Evolutionary conservation across 768 basidiomycete species (phyloP).

Genomic region (Suillus subalutaceus): DNA sequence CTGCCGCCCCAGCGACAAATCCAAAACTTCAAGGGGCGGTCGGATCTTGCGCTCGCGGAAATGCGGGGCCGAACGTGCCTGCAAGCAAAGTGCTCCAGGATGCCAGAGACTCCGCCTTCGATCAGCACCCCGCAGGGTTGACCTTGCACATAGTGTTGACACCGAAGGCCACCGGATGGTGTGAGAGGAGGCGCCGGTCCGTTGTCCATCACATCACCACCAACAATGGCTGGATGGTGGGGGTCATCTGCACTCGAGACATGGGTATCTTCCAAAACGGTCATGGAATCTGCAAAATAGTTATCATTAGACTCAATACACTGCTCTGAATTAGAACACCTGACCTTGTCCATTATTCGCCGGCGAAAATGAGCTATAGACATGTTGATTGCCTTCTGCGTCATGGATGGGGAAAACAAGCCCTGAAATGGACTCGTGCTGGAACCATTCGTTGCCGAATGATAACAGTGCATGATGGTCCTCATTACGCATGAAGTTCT

Average conservation of each 20-base stretch:
- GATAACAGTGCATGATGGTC: neutral
- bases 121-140: neutral
- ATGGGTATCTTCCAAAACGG: neutral
- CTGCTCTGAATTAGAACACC: neutral
- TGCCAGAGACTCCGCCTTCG: too few species aligned
- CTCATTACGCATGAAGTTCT: too few species aligned
- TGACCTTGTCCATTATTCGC: neutral
- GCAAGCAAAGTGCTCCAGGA: neutral
- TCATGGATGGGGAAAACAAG: neutral
- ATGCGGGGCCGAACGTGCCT: neutral
- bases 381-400: neutral
- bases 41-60: neutral
- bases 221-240: too few species aligned
- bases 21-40: neutral
- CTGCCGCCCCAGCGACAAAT: neutral
- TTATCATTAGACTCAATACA: neutral
- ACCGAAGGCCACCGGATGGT: neutral
- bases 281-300: neutral
- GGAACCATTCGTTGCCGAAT: neutral
- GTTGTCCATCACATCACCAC: neutral
- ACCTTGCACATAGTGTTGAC: neutral
- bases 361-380: neutral
- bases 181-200: too few species aligned
- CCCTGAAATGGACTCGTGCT: neutral
- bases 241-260: neutral